Percentiles rank a stretch among this genome's conserved stretches.
Conservation (phyloP, 345 rosid genomes). For the Eucalyptus urophylla region DNA sequence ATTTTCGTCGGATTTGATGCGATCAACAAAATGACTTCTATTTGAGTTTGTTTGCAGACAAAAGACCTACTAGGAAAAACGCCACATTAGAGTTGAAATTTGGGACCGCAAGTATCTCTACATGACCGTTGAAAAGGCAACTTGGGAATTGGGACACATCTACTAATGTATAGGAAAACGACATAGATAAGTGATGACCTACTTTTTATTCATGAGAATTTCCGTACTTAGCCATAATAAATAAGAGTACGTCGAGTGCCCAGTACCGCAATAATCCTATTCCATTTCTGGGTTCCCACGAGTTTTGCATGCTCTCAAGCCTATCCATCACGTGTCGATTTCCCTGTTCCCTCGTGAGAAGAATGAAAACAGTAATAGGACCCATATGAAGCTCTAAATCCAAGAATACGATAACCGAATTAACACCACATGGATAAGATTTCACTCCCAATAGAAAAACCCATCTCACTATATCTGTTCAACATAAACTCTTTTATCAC, state of each 20-base stretch:
- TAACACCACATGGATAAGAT: background rate
- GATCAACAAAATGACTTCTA: background rate
- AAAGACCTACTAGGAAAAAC: background rate
- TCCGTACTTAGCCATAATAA: background rate
- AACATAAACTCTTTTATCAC: background rate
- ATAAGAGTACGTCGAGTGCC: too few species aligned
- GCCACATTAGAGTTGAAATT: background rate
- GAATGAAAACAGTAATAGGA: background rate
- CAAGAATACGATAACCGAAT: background rate
- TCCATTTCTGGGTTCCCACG: too few species aligned
- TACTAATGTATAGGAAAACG: too few species aligned
- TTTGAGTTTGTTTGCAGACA: background rate
- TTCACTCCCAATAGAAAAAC: background rate
- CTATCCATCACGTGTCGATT: background rate
- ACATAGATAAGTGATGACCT: background rate
- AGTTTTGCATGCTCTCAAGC: background rate
- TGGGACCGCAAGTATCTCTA: background rate
- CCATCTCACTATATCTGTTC: background rate
- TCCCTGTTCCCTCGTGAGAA: background rate
- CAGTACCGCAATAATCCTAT: fast-evolving
- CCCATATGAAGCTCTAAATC: background rate
- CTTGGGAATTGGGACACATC: too few species aligned
- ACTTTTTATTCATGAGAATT: background rate
- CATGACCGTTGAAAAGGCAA: too few species aligned
- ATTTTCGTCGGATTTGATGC: background rate